Evolutionary conservation across 768 basidiomycete genomes (phyloP).

Genomic region (Mycena epipterygia): DNA sequence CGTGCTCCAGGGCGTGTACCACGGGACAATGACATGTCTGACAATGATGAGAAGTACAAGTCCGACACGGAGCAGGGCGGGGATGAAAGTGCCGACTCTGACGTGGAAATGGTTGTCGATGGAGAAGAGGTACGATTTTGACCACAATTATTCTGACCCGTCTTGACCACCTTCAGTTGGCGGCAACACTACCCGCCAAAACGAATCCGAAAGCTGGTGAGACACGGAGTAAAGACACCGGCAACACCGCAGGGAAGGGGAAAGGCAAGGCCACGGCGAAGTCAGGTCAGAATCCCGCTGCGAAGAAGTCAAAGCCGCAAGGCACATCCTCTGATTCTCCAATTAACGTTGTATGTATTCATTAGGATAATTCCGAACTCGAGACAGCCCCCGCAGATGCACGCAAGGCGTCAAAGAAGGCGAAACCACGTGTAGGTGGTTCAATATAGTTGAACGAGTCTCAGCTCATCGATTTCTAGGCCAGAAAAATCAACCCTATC

Average conservation of each 20-base stretch:
- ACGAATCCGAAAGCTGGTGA: not conserved
- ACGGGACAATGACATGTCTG: not conserved
- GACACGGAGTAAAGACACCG: not conserved
- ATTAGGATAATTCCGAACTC: not conserved
- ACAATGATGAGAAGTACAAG: not conserved
- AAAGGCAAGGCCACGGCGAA: no score
- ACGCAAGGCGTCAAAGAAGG: not conserved
- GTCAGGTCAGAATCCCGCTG: not conserved
- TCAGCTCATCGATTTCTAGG: not conserved
- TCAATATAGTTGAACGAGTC: not conserved
- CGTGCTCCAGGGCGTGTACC: not conserved
- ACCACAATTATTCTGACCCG: not conserved
- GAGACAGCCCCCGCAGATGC: not conserved
- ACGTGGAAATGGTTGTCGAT: slow-evolving; percentile 2
- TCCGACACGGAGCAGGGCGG: not conserved
- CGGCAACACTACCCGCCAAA: not conserved
- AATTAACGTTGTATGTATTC: not conserved
- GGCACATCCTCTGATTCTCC: not conserved
- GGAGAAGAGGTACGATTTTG: not conserved
- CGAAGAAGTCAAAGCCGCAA: slow-evolving; percentile 7
- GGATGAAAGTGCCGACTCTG: not conserved
- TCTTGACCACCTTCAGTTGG: not conserved
- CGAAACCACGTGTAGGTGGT: not conserved
- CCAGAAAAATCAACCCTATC: not conserved
- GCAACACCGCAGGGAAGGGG: not conserved